Evolutionary conservation across 2,329 filamentous ascomycete genomes (phyloP).

Genomic region (Fusarium hainanense): DNA sequence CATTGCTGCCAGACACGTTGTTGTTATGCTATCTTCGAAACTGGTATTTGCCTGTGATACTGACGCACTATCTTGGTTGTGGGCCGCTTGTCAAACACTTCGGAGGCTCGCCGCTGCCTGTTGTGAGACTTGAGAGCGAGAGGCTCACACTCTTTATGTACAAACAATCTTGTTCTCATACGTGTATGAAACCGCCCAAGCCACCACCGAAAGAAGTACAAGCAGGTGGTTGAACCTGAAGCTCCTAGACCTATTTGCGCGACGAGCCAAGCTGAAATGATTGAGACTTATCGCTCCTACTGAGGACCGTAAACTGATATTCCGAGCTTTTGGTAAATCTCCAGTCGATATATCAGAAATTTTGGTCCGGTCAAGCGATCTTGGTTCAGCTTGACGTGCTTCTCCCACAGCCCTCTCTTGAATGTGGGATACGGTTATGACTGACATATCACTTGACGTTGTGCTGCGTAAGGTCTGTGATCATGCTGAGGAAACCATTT

Average conservation of each 20-base stretch:
- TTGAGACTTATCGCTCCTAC: not conserved
- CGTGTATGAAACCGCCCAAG: not conserved
- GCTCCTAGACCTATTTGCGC: not conserved
- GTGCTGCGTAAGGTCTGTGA: constrained; percentile 21
- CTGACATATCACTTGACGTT: constrained; percentile 25
- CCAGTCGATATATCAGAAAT: constrained; percentile 17
- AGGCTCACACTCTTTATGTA: not conserved
- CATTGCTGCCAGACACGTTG: not conserved
- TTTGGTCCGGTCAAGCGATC: not conserved
- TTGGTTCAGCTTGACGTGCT: not conserved
- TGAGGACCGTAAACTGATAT: constrained; percentile 1
- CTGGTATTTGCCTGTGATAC: constrained; percentile 10
- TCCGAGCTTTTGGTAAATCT: not conserved
- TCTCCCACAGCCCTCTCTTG: not conserved
- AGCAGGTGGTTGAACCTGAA: not conserved
- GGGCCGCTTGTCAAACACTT: constrained; percentile 9
- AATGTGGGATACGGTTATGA: not conserved
- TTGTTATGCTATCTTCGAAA: not conserved
- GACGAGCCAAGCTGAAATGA: not conserved
- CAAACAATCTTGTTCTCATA: constrained; percentile 4
- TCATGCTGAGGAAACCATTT: constrained; percentile 9
- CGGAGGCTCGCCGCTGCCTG: constrained; percentile 30
- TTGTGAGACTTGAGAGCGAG: constrained; percentile 30
- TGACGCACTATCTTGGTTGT: constrained; percentile 2
- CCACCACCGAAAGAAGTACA: not conserved